A percentile compares a stretch with the other conserved stretches of the same genome.
Conservation (phyloP, 1,284 basidiomycete species). For the Hemileia vastatrix region DNA sequence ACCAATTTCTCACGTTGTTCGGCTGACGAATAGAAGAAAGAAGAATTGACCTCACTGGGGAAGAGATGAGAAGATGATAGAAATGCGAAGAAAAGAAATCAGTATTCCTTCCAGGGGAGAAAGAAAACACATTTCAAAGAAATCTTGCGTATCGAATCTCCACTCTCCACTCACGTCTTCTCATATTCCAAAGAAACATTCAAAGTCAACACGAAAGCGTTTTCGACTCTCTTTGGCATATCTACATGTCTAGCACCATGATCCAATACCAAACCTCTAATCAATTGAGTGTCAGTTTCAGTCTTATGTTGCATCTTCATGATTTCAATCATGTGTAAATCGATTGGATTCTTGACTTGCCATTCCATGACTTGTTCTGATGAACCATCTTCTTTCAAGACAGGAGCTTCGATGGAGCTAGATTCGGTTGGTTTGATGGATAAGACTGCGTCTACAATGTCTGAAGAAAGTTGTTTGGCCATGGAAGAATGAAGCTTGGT, state of each 20-base stretch:
- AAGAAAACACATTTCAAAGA: background rate
- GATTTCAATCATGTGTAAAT: constrained; percentile 98
- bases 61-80: constrained; percentile 23
- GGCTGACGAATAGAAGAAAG: constrained; percentile 98
- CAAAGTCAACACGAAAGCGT: constrained; percentile 87
- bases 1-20: constrained; percentile 98
- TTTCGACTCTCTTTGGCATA: constrained; percentile 97
- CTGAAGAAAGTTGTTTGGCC: constrained; percentile 78
- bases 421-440: constrained; percentile 74
- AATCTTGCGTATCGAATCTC: no score
- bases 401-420: no score
- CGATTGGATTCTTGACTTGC: constrained; percentile 76
- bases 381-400: no score
- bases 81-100: constrained; percentile 24
- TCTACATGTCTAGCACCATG: constrained; percentile 96
- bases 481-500: constrained; percentile 81
- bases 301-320: constrained; percentile 99
- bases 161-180: constrained; percentile 68
- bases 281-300: constrained; percentile 92
- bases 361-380: no score
- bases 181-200: constrained; percentile 99
- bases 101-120: constrained; percentile 12
- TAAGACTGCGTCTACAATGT: constrained; percentile 90
- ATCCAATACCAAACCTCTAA: constrained; percentile 83
- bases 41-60: constrained; percentile 89